Percentiles rank a stretch among this genome's conserved stretches.
These are phyloP conservation scores for Plasmodium berghei DNA, from an alignment of 169 alveolate genomes.

Conservation along the genomic window DNA sequence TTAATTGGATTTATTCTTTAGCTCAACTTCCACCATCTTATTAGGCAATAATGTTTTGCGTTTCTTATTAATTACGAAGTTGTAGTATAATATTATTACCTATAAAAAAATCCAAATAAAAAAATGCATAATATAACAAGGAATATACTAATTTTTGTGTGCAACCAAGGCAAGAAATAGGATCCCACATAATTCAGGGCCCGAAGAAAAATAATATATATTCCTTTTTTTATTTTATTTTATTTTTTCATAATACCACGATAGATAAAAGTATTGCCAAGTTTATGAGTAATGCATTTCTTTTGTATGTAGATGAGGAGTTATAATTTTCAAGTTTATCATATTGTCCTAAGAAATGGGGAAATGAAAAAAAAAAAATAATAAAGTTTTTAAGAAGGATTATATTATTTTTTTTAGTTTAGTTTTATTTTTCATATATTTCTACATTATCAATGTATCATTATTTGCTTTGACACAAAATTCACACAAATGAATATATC, in stretches of 20 bases:
- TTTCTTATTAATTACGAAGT: slow-evolving; percentile 21
- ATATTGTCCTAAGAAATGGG: slow-evolving; percentile 4
- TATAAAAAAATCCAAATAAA: slow-evolving; percentile 4
- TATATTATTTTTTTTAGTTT: not conserved
- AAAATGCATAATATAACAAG: not conserved
- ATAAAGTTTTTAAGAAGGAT: not conserved
- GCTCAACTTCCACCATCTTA: slow-evolving; percentile 40
- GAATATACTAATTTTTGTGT: not conserved
- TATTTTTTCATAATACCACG: slow-evolving; percentile 7
- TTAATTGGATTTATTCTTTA: slow-evolving; percentile 46
- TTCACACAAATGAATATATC: not conserved
- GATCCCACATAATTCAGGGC: no score
- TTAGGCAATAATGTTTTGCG: slow-evolving; percentile 21
- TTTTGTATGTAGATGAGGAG: slow-evolving; percentile 21
- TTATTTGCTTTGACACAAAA: not conserved
- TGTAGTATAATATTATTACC: slow-evolving; percentile 27
- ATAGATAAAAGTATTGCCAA: slow-evolving; percentile 26
- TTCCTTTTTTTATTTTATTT: no score
- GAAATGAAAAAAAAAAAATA: not conserved
- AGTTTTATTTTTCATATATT: not conserved
- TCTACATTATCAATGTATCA: not conserved
- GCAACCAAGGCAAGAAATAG: not conserved
- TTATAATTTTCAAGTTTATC: slow-evolving; percentile 5
- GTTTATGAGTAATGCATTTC: slow-evolving; percentile 46
- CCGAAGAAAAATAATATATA: no score